Evolutionary conservation across 306 rosid species (phyloP).

Genomic region (Dicorynia guianensis): DNA sequence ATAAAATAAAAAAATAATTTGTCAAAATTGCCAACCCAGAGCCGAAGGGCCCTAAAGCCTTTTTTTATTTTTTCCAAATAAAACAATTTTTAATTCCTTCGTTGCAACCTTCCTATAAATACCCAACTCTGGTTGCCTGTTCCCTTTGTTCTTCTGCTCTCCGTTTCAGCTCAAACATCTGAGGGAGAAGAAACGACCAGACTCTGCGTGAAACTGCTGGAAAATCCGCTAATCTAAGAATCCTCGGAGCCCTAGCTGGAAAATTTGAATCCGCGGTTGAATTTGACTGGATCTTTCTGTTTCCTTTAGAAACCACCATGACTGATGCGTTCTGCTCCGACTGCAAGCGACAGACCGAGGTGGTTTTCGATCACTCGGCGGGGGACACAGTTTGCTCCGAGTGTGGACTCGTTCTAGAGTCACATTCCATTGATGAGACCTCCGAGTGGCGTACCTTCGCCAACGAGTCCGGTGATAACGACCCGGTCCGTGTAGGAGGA

Average conservation of each 20-base stretch:
- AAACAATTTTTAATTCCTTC: too few relatives aligned
- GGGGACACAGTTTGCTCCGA: conserved; percentile 94
- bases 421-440: conserved; percentile 93
- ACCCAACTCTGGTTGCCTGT: background rate
- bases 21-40: too few relatives aligned
- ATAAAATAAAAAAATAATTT: too few relatives aligned
- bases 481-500: conserved; percentile 90
- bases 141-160: background rate
- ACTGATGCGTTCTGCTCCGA: conserved; percentile 88
- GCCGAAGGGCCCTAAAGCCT: too few relatives aligned
- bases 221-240: background rate
- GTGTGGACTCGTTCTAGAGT: conserved; percentile 78
- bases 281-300: background rate
- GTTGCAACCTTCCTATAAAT: conserved; percentile 30
- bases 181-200: background rate
- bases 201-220: background rate
- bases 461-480: conserved; percentile 91
- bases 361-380: conserved; percentile 91
- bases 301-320: conserved; percentile 44
- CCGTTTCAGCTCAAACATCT: background rate
- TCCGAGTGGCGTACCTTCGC: conserved; percentile 96
- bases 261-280: background rate
- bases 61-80: too few relatives aligned
- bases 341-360: conserved; percentile 93
- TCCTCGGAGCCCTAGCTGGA: background rate